These are phyloP conservation scores for Vanrija humicola DNA, from an alignment of 1,284 basidiomycete genomes.

Conservation along the genomic window DNA sequence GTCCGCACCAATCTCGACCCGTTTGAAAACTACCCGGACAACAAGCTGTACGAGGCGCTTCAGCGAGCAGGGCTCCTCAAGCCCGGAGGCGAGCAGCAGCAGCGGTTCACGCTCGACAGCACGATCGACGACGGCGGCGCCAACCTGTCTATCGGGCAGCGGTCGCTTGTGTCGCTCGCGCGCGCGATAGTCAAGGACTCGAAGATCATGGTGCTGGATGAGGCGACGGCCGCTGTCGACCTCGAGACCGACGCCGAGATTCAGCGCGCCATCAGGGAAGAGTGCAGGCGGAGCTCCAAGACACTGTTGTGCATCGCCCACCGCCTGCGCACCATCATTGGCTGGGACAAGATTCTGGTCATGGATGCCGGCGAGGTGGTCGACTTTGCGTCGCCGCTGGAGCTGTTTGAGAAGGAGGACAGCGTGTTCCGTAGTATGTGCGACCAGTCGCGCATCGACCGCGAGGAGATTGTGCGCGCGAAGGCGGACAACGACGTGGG, in stretches of 20 bases:
- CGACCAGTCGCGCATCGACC: slow-evolving; percentile 44
- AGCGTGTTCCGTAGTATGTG: slow-evolving; percentile 43
- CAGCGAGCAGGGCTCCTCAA: slow-evolving; percentile 65
- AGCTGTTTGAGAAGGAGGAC: slow-evolving; percentile 21
- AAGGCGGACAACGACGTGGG: background rate
- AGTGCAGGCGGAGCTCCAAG: slow-evolving; percentile 61
- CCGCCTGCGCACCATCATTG: slow-evolving; percentile 68
- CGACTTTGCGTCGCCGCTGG: slow-evolving; percentile 14
- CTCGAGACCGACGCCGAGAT: slow-evolving; percentile 70
- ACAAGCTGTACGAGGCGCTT: slow-evolving; percentile 70
- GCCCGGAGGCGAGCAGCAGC: background rate
- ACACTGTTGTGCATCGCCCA: slow-evolving; percentile 79
- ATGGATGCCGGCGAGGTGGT: slow-evolving; percentile 65
- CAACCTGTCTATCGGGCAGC: slow-evolving; percentile 11
- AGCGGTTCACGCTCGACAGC: background rate
- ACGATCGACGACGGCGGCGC: slow-evolving; percentile 26
- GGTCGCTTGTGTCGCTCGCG: slow-evolving; percentile 57
- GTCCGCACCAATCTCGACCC: slow-evolving; percentile 64
- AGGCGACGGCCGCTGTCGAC: slow-evolving; percentile 58
- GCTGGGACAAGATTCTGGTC: slow-evolving; percentile 71
- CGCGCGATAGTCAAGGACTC: slow-evolving; percentile 66
- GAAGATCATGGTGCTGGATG: slow-evolving; percentile 61
- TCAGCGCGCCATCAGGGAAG: slow-evolving; percentile 65
- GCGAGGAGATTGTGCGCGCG: slow-evolving; percentile 41
- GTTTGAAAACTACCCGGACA: slow-evolving; percentile 67